Evolutionary conservation across 2,329 filamentous ascomycete species (phyloP).

Genomic region (Rhinocladiella similis): DNA sequence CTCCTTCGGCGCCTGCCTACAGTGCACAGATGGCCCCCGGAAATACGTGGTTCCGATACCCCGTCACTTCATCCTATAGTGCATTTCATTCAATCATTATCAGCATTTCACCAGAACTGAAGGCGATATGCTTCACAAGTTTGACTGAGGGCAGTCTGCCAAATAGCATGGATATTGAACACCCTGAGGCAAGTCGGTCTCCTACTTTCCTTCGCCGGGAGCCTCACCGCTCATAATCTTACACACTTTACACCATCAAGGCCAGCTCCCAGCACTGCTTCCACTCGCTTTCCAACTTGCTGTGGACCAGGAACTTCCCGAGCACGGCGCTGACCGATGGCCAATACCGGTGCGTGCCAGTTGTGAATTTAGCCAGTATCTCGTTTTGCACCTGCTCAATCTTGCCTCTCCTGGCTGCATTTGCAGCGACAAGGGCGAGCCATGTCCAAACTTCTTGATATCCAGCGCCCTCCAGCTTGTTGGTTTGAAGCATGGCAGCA

Average conservation of each 20-base stretch:
- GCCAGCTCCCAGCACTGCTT: slow-evolving; percentile 15
- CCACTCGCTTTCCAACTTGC: slow-evolving; percentile 18
- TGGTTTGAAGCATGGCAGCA: slow-evolving; percentile 4
- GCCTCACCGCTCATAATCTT: neutral
- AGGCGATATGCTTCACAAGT: no score
- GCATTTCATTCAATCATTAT: no score
- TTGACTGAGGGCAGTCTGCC: no score
- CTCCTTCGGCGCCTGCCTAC: no score
- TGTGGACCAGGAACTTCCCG: slow-evolving; percentile 14
- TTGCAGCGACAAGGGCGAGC: slow-evolving; percentile 16
- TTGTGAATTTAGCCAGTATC: slow-evolving; percentile 11
- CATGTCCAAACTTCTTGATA: slow-evolving; percentile 12
- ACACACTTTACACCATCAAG: neutral
- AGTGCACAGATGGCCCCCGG: no score
- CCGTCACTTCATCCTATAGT: no score
- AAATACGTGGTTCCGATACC: no score
- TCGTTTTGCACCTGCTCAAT: slow-evolving; percentile 13
- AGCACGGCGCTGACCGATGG: slow-evolving; percentile 1
- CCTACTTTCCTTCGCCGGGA: no score
- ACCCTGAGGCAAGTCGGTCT: no score
- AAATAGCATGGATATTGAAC: no score
- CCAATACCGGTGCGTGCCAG: slow-evolving; percentile 4
- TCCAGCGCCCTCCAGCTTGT: slow-evolving; percentile 2
- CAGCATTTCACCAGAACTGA: no score
- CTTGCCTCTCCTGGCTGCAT: slow-evolving; percentile 15